Evolutionary conservation across 1,139 yeast species (phyloP).

Genomic region (Blastobotrys aristatus): DNA sequence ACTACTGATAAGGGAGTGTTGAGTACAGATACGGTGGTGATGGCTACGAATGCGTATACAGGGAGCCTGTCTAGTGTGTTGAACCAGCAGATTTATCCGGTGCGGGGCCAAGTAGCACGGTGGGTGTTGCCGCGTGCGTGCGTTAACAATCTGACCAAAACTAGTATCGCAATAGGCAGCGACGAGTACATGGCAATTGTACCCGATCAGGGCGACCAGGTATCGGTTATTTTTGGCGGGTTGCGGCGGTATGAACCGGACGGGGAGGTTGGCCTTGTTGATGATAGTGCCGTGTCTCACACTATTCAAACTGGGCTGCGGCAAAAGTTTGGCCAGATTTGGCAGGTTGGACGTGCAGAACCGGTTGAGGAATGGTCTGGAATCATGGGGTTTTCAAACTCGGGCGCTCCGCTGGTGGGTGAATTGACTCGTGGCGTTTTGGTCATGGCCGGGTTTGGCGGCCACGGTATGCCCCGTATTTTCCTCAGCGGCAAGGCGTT

Average conservation of each 20-base stretch:
- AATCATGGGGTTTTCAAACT: slow-evolving; percentile 38
- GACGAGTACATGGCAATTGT: slow-evolving; percentile 15
- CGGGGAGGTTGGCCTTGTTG: slow-evolving; percentile 18
- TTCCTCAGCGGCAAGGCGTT: slow-evolving; percentile 29
- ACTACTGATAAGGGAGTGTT: slow-evolving; percentile 35
- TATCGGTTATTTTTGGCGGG: slow-evolving; percentile 27
- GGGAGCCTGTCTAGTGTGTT: slow-evolving; percentile 23
- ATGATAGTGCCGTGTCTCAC: slow-evolving; percentile 21
- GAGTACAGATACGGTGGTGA: slow-evolving; percentile 34
- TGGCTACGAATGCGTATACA: slow-evolving; percentile 43
- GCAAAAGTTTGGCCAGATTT: slow-evolving; percentile 18
- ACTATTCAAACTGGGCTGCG: slow-evolving; percentile 20
- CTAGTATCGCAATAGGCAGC: slow-evolving; percentile 12
- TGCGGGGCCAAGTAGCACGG: slow-evolving; percentile 27
- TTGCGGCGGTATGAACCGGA: slow-evolving; percentile 24
- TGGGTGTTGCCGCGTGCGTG: slow-evolving; percentile 15
- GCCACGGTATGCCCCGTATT: slow-evolving; percentile 48
- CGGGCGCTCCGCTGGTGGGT: slow-evolving; percentile 22
- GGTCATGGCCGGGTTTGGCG: slow-evolving; percentile 43
- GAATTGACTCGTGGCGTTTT: slow-evolving; percentile 23
- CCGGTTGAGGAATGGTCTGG: slow-evolving; percentile 39
- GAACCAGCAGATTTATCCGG: slow-evolving; percentile 20
- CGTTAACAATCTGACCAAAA: background rate
- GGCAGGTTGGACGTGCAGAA: slow-evolving; percentile 18
- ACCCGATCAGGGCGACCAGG: slow-evolving; percentile 6